Evolutionary conservation across 352 stramenopile genomes (phyloP).

Genomic region (Albugo laibachii): DNA sequence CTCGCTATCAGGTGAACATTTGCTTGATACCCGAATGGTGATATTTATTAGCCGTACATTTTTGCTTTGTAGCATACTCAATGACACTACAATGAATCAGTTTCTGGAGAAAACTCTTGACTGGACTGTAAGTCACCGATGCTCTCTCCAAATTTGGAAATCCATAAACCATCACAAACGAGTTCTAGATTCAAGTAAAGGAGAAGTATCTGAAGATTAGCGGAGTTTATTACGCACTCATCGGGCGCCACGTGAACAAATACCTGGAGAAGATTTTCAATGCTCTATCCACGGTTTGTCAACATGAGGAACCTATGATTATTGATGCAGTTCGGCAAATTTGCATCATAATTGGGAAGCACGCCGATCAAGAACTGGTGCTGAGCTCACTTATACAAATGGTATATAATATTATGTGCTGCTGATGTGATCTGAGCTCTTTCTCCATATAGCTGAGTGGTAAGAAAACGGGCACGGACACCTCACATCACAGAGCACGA

Average conservation of each 20-base stretch:
- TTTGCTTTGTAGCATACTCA: constrained; percentile 14
- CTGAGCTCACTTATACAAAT: constrained; percentile 53
- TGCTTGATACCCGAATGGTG: too few species aligned
- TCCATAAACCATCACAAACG: neutral
- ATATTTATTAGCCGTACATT: neutral
- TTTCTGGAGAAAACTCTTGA: constrained; percentile 54
- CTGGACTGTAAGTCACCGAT: constrained; percentile 26
- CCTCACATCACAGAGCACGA: constrained; percentile 55
- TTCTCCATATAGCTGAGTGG: constrained; percentile 18
- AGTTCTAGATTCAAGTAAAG: constrained; percentile 28
- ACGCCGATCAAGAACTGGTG: constrained; percentile 52
- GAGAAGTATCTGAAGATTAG: constrained; percentile 54
- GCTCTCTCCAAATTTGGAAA: neutral
- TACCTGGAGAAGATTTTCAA: constrained; percentile 56
- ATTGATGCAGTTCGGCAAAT: constrained; percentile 40
- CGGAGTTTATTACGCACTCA: constrained; percentile 38
- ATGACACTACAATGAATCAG: constrained; percentile 18
- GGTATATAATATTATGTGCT: constrained; percentile 5
- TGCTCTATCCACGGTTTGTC: constrained; percentile 48
- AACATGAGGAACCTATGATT: constrained; percentile 45
- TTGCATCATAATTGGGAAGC: constrained; percentile 37
- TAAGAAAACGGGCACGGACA: constrained; percentile 45
- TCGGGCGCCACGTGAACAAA: constrained; percentile 43
- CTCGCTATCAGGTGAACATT: constrained; percentile 11
- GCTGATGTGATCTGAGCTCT: neutral